These are phyloP conservation scores for Malus fusca DNA, from an alignment of 306 rosid species.

Conservation along the genomic window DNA sequence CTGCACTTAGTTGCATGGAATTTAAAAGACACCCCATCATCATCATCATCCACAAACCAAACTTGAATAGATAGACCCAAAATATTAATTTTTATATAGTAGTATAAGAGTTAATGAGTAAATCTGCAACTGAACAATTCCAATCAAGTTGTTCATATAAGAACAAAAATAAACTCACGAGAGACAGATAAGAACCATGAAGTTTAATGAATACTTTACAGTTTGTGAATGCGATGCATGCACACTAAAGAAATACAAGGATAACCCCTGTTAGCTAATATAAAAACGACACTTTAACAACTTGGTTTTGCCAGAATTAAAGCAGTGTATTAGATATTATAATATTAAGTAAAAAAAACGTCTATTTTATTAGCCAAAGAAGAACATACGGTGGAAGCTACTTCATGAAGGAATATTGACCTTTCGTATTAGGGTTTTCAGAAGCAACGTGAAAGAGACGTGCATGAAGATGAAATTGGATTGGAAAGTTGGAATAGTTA, in stretches of 20 bases:
- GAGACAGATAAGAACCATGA: slow-evolving; percentile 19
- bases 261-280: slow-evolving; percentile 6
- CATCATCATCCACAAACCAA: slow-evolving; percentile 8
- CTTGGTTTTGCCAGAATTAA: slow-evolving; percentile 9
- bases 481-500: slow-evolving; percentile 3
- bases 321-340: background rate
- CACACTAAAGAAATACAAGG: slow-evolving; percentile 19
- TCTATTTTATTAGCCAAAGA: background rate
- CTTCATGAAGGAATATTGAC: slow-evolving; percentile 42
- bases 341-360: background rate
- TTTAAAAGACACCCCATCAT: slow-evolving; percentile 37
- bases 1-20: slow-evolving; percentile 38
- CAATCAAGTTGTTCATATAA: background rate
- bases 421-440: slow-evolving; percentile 29
- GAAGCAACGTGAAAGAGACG: slow-evolving; percentile 72
- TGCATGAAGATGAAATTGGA: slow-evolving; percentile 45
- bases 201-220: slow-evolving; percentile 2
- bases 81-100: background rate
- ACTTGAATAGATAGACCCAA: background rate
- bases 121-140: background rate
- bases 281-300: slow-evolving; percentile 2
- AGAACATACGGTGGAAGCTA: slow-evolving; percentile 26
- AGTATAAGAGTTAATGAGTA: background rate
- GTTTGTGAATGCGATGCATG: slow-evolving; percentile 42
- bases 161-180: background rate